phyloP scores from a whole-genome alignment of 2,329 filamentous ascomycete genomes.

The Trichoderma afroharzianum region DNA sequence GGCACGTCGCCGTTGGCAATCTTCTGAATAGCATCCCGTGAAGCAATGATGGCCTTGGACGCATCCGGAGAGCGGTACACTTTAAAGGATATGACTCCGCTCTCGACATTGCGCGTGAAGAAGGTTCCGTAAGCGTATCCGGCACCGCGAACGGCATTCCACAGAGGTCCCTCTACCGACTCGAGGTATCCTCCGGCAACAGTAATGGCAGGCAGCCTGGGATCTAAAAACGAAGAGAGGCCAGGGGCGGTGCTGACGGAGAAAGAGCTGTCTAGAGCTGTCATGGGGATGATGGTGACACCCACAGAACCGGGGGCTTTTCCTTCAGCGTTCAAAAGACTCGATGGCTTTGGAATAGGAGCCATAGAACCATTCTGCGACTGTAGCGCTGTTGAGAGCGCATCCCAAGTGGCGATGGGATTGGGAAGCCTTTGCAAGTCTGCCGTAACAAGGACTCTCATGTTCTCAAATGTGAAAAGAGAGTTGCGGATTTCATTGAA shows the following conservation, averaged over 20 bases:
- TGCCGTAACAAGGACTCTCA: slow-evolving; percentile 79
- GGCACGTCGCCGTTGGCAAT: slow-evolving; percentile 67
- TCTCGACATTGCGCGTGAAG: slow-evolving; percentile 74
- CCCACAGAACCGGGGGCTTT: slow-evolving; percentile 68
- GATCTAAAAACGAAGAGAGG: slow-evolving; percentile 70
- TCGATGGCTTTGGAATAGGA: slow-evolving; percentile 66
- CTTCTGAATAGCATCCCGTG: slow-evolving; percentile 68
- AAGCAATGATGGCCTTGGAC: slow-evolving; percentile 78
- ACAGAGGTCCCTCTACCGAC: slow-evolving; percentile 88
- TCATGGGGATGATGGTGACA: slow-evolving; percentile 81
- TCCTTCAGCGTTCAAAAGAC: slow-evolving; percentile 73
- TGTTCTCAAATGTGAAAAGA: slow-evolving; percentile 80
- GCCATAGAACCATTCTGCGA: slow-evolving; percentile 47
- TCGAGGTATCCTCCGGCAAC: slow-evolving; percentile 91
- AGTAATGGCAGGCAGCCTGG: slow-evolving; percentile 75
- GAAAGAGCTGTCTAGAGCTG: slow-evolving; percentile 89
- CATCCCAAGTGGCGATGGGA: slow-evolving; percentile 76
- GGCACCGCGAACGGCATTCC: slow-evolving; percentile 88
- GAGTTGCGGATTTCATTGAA: slow-evolving; percentile 72
- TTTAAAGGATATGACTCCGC: slow-evolving; percentile 75
- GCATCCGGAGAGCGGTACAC: slow-evolving; percentile 89
- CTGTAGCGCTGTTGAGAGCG: slow-evolving; percentile 40
- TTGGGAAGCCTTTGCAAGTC: slow-evolving; percentile 70
- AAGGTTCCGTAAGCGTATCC: slow-evolving; percentile 87
- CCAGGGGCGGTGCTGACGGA: slow-evolving; percentile 72